Evolutionary conservation across 768 basidiomycete genomes (phyloP), one percentile per base, ranked within the genome.

Genomic region (Calvatia gigantea): DNA sequence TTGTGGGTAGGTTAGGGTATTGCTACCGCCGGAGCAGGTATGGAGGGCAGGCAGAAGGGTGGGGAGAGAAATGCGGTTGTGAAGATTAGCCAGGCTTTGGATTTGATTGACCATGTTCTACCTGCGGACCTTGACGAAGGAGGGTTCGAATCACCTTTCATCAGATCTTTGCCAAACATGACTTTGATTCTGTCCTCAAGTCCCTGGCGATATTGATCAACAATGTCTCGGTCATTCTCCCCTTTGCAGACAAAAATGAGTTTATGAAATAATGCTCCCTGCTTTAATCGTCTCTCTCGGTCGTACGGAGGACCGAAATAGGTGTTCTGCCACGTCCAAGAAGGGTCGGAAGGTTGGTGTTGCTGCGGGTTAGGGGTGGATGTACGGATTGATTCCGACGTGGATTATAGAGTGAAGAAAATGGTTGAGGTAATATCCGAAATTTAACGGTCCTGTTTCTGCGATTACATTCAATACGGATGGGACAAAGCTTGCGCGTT

Each of bases 371-470:
- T n/a, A n/a, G n/a, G n/a, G n/a, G n/a, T n/a, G n/a, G n/a, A n/a
- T n/a, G n/a, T n/a, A n/a, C n/a, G n/a, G n/a, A n/a, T n/a, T n/a
- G n/a, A n/a, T n/a, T n/a, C n/a, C n/a, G n/a, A n/a, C n/a, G n/a
- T n/a, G 96, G 96, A 98, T 67, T 93, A 95, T 70, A 87, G 87
- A 60, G 88, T 95, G 51, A 97, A 97, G 75, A 98, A 98, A 67
- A 86, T n/a, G 96, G 1, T 74, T 98, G 51, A 85, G 94, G 23
- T 93, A 96, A 63, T 95, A 91, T 60, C 86, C 87, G 0, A 91
- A 91, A 65, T 94, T 86, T 71, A 70, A 78, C 3, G 77, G 82
- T 0, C 79, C 87, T 3, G 85, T 97, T n/a, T 83, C 91, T 0
- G 81, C 86, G 0, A 74, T 94, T 39, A 82, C 87, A 1, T 95